Evolutionary conservation across 1,139 yeast genomes (phyloP).

Genomic region (Protomyces inundatus): DNA sequence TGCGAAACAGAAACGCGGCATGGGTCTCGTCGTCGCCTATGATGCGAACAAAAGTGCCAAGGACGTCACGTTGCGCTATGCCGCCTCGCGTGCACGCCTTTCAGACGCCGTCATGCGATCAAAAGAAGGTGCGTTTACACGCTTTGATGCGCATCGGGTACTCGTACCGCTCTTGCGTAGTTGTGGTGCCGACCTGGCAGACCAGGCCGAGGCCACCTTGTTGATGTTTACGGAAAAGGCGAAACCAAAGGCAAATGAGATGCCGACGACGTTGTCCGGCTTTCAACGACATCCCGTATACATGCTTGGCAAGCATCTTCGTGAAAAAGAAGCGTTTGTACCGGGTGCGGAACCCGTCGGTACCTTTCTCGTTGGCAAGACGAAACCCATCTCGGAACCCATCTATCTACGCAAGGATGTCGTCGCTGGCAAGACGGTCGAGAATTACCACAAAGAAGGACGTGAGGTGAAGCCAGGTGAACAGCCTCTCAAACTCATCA

Average conservation of each 20-base stretch:
- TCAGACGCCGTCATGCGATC: conserved; percentile 38
- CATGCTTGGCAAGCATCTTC: conserved; percentile 61
- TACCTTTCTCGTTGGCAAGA: conserved; percentile 46
- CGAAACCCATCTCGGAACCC: conserved; percentile 33
- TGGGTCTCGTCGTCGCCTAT: conserved; percentile 49
- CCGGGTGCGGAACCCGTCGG: conserved; percentile 68
- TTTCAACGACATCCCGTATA: conserved; percentile 82
- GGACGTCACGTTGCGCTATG: conserved; percentile 83
- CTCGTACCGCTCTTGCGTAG: background rate
- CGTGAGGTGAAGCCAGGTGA: conserved; percentile 63
- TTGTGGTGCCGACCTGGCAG: conserved; percentile 43
- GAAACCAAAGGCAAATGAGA: conserved; percentile 55
- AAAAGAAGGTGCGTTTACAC: conserved; percentile 57
- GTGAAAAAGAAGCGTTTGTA: conserved; percentile 63
- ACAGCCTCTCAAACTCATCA: conserved; percentile 52
- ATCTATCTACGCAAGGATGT: conserved; percentile 69
- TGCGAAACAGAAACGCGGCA: conserved; percentile 7
- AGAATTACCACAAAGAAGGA: conserved; percentile 83
- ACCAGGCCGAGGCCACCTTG: conserved; percentile 64
- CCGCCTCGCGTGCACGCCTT: conserved; percentile 66
- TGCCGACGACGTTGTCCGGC: conserved; percentile 78
- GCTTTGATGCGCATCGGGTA: conserved; percentile 56
- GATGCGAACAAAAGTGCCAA: conserved; percentile 60
- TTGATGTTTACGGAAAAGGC: conserved; percentile 56
- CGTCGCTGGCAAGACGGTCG: conserved; percentile 59